Evolutionary conservation across 208 protist species (phyloP), one percentile per base, ranked within the genome.

Genomic region (Trypanosoma lewisi): DNA sequence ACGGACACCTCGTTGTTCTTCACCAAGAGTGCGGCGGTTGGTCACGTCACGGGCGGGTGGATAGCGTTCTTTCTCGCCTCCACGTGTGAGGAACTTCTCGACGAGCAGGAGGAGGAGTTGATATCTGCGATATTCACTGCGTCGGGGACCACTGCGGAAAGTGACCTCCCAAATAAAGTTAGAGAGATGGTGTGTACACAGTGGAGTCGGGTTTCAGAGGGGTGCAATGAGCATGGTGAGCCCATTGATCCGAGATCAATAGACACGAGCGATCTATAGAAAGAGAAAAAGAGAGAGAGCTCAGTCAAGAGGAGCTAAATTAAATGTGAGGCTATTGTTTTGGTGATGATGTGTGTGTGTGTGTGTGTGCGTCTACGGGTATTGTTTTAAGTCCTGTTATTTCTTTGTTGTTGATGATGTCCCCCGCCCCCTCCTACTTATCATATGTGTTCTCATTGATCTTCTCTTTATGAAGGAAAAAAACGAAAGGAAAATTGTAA

Each of bases 51-150:
- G 17, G 67, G 59, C 1, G 0, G 6, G 17, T 73, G 67, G 67
- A 73, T 73, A 41, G 51, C 51, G 19, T 56, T 16, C 8, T 73
- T 73, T 56, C 59, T 73, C 21, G 12, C 59, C n/a, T 51, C 52
- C 33, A 65, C 67, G 0, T 73, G 67, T 41, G 67, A 73, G 42
- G 59, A 67, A 21, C 34, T 73, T 3, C n/a, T 73, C 1, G 59
- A 67, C n/a, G 49, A 61, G 17, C 11, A 57, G 11, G 67, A 67
- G 59, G 67, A 66, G 7, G 30, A 27, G 9, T 21, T 70, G 7
- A 48, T 37, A 34, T 25, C 47, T 39, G 34, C 19, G 0, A 50
- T 63, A 4, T 37, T 57, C 31, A 36, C 11, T 3, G 64, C 27
- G 2, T 41, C 47, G 3, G 55, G 41, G 47, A 16, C n/a, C 2